phyloP scores from a whole-genome alignment of 495 filamentous ascomycete species.

The Lophiotrema nucula region DNA sequence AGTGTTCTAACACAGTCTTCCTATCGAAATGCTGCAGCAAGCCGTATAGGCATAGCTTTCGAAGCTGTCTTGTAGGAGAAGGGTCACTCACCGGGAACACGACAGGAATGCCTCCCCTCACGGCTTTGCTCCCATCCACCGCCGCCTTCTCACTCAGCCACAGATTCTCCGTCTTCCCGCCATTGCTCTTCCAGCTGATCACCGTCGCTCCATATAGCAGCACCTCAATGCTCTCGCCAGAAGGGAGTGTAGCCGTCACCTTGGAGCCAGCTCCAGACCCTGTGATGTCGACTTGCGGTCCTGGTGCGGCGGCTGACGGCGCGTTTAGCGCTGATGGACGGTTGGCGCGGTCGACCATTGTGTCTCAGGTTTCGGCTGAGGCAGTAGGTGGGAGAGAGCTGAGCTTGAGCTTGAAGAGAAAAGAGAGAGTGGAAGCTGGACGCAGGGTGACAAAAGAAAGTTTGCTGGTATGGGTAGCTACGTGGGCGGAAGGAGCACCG shows the following conservation, averaged over 20 bases:
- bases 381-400: not conserved
- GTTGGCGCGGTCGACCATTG: constrained; percentile 32
- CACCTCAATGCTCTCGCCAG: constrained; percentile 80
- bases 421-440: not conserved
- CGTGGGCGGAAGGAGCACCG: not conserved
- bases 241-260: constrained; percentile 72
- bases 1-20: not conserved
- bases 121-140: constrained; percentile 64
- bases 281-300: constrained; percentile 28
- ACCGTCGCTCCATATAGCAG: constrained; percentile 91
- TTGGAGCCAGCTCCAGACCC: constrained; percentile 23
- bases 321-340: constrained; percentile 29
- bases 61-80: too few species aligned
- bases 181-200: constrained; percentile 81
- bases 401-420: not conserved
- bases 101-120: constrained; percentile 80
- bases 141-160: constrained; percentile 78
- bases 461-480: not conserved
- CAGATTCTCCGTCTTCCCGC: constrained; percentile 74
- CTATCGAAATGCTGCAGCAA: too few species aligned
- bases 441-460: not conserved
- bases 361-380: not conserved
- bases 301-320: constrained; percentile 19
- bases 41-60: too few species aligned
- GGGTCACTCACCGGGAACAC: constrained; percentile 80